Evolutionary conservation across 2,329 filamentous ascomycete genomes (phyloP).

Genomic region (Penicillium italicum): DNA sequence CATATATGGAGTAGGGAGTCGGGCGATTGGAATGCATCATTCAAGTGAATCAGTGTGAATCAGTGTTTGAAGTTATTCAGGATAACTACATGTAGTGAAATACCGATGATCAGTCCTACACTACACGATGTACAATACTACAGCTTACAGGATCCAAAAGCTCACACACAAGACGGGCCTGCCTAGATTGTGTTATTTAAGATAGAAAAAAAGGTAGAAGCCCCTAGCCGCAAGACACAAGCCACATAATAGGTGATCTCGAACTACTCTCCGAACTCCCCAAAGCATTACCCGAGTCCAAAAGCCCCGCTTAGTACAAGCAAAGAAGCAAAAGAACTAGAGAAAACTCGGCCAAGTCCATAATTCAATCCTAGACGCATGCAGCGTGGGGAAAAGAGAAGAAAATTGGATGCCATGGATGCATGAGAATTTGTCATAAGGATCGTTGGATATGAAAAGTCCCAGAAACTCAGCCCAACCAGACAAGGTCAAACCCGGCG

Average conservation of each 20-base stretch:
- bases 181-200: conserved; percentile 27
- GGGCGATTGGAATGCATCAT: conserved; percentile 4
- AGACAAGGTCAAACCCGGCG: conserved; percentile 8
- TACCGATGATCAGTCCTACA: background rate
- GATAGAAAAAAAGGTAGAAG: conserved; percentile 14
- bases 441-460: conserved; percentile 38
- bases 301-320: background rate
- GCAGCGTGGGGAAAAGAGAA: conserved; percentile 8
- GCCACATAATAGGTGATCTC: background rate
- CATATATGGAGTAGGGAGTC: conserved; percentile 7
- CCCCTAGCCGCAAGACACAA: background rate
- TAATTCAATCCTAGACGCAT: conserved; percentile 2
- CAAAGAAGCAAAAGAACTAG: background rate
- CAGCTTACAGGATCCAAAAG: background rate
- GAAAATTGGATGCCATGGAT: conserved; percentile 38
- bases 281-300: background rate
- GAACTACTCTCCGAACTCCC: background rate
- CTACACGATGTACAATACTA: background rate
- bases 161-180: conserved; percentile 15
- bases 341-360: background rate
- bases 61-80: background rate
- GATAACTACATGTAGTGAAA: too few species aligned
- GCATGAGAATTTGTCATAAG: conserved; percentile 38
- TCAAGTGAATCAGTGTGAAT: background rate
- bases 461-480: conserved; percentile 27